These are phyloP conservation scores for Pseudopithomyces chartarum DNA, from an alignment of 2,329 filamentous ascomycete species.

Conservation along the genomic window DNA sequence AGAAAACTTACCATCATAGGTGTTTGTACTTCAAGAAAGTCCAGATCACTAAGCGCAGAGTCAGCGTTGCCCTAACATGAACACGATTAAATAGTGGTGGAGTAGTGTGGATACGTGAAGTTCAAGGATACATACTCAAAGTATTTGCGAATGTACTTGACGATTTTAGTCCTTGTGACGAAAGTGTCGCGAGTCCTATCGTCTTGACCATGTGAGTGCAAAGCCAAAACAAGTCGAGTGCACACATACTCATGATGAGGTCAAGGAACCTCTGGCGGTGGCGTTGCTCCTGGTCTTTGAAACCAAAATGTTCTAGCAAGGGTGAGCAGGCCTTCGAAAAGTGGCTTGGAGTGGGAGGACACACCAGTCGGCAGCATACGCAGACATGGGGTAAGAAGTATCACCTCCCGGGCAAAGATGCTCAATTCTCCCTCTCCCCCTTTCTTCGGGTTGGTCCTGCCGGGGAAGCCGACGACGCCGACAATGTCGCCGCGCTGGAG, in stretches of 20 bases:
- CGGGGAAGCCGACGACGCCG: constrained; percentile 82
- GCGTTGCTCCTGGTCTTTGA: constrained; percentile 93
- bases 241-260: constrained; percentile 75
- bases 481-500: constrained; percentile 92
- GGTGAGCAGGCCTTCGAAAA: no score
- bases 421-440: constrained; percentile 90
- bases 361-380: constrained; percentile 73
- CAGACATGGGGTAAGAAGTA: constrained; percentile 86
- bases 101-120: no score
- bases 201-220: constrained; percentile 46
- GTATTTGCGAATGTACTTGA: constrained; percentile 68
- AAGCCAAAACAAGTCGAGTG: no score
- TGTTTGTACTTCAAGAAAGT: constrained; percentile 94
- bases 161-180: constrained; percentile 83
- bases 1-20: constrained; percentile 70
- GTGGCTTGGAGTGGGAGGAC: no score
- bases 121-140: background rate
- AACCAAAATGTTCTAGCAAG: constrained; percentile 64
- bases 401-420: constrained; percentile 86
- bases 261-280: constrained; percentile 94
- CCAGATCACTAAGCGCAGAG: constrained; percentile 35
- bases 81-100: no score
- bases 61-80: no score
- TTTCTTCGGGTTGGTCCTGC: constrained; percentile 86
- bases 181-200: constrained; percentile 82